Conservation (phyloP, 345 rosid species). For the Anacardium occidentale region DNA sequence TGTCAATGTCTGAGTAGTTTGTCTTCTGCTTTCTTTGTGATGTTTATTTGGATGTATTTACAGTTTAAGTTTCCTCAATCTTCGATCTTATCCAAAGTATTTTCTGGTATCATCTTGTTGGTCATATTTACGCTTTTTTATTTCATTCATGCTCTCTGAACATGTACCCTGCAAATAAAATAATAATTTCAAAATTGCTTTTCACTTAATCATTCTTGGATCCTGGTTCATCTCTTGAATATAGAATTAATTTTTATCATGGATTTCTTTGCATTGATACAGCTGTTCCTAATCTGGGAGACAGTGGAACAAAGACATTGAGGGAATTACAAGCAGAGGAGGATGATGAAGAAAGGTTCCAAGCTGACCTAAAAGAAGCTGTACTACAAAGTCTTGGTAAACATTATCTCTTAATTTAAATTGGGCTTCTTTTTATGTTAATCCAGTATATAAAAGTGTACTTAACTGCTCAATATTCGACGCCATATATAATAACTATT, state of each 20-base stretch:
- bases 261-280: conserved; percentile 21
- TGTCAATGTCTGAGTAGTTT: no score
- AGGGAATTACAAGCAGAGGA: conserved; percentile 80
- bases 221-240: neutral
- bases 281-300: conserved; percentile 38
- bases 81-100: no score
- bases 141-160: no score
- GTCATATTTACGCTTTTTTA: no score
- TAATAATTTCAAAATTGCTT: neutral
- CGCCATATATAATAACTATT: no score
- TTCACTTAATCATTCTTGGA: neutral
- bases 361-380: conserved; percentile 82
- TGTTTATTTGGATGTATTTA: no score
- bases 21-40: no score
- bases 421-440: conserved; percentile 2
- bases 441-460: neutral
- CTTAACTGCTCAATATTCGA: no score
- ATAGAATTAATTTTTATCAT: conserved; percentile 21
- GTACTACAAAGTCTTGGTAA: conserved; percentile 92
- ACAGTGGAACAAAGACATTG: conserved; percentile 57
- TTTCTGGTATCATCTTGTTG: no score
- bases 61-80: no score
- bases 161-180: no score
- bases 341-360: conserved; percentile 91
- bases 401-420: conserved; percentile 3